Evolutionary conservation across 2,329 filamentous ascomycete species (phyloP).

Genomic region (Bretziella fagacearum): DNA sequence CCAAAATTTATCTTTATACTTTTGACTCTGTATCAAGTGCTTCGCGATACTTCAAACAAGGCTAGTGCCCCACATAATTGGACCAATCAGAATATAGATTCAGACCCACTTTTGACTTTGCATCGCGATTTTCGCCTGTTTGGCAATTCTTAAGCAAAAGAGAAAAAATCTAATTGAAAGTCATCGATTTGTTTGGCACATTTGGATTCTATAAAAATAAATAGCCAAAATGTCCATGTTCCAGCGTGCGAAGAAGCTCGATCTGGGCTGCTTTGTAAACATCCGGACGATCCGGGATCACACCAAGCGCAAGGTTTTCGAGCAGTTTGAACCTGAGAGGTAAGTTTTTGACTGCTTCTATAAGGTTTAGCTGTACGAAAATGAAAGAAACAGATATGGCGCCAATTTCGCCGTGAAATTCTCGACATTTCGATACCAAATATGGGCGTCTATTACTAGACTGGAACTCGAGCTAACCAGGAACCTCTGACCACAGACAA

Average conservation of each 20-base stretch:
- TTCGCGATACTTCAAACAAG: too few relatives aligned
- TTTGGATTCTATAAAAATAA: background rate
- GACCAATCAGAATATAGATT: constrained; percentile 1
- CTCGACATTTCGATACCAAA: too few relatives aligned
- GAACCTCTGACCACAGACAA: constrained; percentile 43
- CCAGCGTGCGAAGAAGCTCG: constrained; percentile 64
- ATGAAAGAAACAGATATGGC: background rate
- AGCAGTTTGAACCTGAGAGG: constrained; percentile 76
- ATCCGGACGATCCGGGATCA: constrained; percentile 80
- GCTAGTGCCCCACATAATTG: background rate
- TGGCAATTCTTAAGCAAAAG: background rate
- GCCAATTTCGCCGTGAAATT: too few relatives aligned
- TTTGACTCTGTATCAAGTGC: too few relatives aligned
- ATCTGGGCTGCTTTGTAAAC: constrained; percentile 77
- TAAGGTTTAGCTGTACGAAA: background rate
- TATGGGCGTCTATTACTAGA: too few relatives aligned
- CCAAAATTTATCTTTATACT: too few relatives aligned
- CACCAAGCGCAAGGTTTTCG: constrained; percentile 88
- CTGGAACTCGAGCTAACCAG: background rate
- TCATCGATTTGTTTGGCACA: background rate
- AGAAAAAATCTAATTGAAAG: too few relatives aligned
- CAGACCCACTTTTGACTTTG: constrained; percentile 7
- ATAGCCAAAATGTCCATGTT: constrained; percentile 59
- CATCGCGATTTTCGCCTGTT: background rate
- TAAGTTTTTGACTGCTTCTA: constrained; percentile 24